Conservation (phyloP, 2,329 filamentous ascomycete species). For the Leptosphaerulina australis region DNA sequence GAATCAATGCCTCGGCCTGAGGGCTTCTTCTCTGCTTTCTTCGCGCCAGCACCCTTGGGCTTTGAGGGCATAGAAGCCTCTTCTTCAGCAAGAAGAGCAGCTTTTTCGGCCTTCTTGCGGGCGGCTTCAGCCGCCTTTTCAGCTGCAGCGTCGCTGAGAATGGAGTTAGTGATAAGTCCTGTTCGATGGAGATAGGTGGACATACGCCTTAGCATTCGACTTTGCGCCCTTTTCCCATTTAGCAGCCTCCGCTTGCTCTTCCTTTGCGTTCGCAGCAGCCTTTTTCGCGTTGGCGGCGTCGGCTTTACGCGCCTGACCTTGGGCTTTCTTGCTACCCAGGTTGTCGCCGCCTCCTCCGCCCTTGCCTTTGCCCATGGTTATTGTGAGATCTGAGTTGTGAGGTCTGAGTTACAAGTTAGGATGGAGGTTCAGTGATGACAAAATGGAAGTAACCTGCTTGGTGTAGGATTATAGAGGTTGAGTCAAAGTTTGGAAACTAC, state of each 20-base stretch:
- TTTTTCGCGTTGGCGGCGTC: constrained; percentile 82
- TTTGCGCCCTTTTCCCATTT: constrained; percentile 90
- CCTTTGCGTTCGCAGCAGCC: constrained; percentile 70
- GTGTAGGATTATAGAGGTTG: neutral
- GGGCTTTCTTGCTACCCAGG: constrained; percentile 75
- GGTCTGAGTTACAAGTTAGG: neutral
- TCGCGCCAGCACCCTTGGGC: constrained; percentile 70
- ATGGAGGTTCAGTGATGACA: neutral
- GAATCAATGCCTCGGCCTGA: constrained; percentile 69
- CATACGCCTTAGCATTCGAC: constrained; percentile 83
- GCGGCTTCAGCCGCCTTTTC: constrained; percentile 82
- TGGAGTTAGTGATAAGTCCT: constrained; percentile 10
- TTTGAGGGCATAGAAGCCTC: constrained; percentile 70
- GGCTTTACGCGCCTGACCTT: constrained; percentile 90
- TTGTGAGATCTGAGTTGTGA: neutral
- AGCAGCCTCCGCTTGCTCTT: constrained; percentile 69
- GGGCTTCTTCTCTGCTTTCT: constrained; percentile 60
- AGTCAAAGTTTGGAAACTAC: constrained; percentile 19
- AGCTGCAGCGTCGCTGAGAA: constrained; percentile 76
- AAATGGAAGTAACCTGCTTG: neutral
- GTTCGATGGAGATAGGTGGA: constrained; percentile 22
- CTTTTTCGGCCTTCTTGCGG: constrained; percentile 90
- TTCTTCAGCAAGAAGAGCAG: constrained; percentile 81
- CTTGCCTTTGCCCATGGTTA: constrained; percentile 55
- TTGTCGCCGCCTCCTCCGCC: constrained; percentile 68